phyloP scores from a whole-genome alignment of 495 filamentous ascomycete species.

The Penicillium fimorum region DNA sequence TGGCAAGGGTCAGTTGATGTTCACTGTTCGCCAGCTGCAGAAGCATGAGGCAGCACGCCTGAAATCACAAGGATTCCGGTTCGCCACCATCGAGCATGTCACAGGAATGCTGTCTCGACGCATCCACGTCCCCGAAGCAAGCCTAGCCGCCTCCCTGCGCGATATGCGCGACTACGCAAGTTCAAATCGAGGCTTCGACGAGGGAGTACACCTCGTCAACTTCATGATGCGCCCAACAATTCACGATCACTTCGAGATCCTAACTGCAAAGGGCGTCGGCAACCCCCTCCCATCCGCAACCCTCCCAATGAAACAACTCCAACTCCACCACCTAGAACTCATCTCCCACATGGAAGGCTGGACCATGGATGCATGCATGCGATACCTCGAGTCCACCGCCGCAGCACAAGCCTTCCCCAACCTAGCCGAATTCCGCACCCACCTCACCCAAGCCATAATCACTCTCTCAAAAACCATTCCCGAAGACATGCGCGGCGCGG shows the following conservation, averaged over 20 bases:
- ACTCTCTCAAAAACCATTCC: conserved; percentile 44
- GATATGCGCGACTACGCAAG: conserved; percentile 61
- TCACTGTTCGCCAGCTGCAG: conserved; percentile 68
- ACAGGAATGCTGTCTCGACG: conserved; percentile 60
- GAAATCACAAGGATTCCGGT: conserved; percentile 71
- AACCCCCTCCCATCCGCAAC: conserved; percentile 68
- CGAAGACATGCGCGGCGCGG: conserved; percentile 44
- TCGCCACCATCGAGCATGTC: conserved; percentile 70
- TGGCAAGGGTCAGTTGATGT: conserved; percentile 74
- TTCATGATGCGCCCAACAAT: conserved; percentile 71
- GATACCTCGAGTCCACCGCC: conserved; percentile 42
- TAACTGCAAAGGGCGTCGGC: conserved; percentile 61
- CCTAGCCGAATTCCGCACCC: conserved; percentile 41
- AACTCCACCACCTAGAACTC: conserved; percentile 56
- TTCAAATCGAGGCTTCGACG: conserved; percentile 49
- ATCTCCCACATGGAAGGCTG: conserved; percentile 58
- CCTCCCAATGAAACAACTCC: conserved; percentile 56
- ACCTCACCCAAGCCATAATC: conserved; percentile 41
- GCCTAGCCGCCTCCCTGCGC: conserved; percentile 54
- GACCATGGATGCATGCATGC: conserved; percentile 50
- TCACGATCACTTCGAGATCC: conserved; percentile 68
- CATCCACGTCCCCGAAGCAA: conserved; percentile 64
- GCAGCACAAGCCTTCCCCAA: conserved; percentile 30
- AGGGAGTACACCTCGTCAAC: conserved; percentile 72
- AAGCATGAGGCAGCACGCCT: conserved; percentile 58